Evolutionary conservation across 805 yeast species (phyloP), one percentile per base, ranked within the genome.

Genomic region (Pichia cephalocereana): DNA sequence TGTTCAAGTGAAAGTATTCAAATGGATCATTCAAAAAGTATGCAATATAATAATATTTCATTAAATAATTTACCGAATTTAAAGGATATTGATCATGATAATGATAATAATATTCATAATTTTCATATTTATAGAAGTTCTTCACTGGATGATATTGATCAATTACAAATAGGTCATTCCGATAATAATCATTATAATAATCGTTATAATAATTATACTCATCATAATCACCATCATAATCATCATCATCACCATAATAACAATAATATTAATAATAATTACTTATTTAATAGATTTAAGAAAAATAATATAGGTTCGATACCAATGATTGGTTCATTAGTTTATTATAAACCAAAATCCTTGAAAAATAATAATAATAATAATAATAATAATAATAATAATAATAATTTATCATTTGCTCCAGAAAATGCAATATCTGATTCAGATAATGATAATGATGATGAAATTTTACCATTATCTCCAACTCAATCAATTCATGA

Each of bases 251-350:
- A 23, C 6, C 26, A 23, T 6, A 2, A 19, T n/a, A n/a, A n/a
- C 23, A 19, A 19, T 19, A 19, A 19, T 4, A 19, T 3, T 19
- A 19, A 19, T 19, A 23, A 23, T 23, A 23, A 23, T 6, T 23
- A 4, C 26, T 4, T 23, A 23, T 23, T 23, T 23, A 23, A 23
- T 23, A 23, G 26, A 23, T 23, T 23, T 23, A 23, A 23, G 26
- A 23, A 23, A 23, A 23, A 23, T 8, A 43, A 26, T 8, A 47
- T 28, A 28, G 66, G 65, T 3, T 46, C 64, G 0, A 45, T 57
- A 11, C 66, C 66, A 19, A 40, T 62, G 56, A 52, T 61, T 32
- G 65, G 65, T 4, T 62, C 66, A 9, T 41, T 62, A 23, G 57
- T 62, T 2, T 62, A 57, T 44, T 60, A 51, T 42, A 56, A 50